These are phyloP conservation scores for Rhytidiadelphus loreus DNA, from an alignment of 225 moss, liverwort and hornwort genomes.

Conservation along the genomic window DNA sequence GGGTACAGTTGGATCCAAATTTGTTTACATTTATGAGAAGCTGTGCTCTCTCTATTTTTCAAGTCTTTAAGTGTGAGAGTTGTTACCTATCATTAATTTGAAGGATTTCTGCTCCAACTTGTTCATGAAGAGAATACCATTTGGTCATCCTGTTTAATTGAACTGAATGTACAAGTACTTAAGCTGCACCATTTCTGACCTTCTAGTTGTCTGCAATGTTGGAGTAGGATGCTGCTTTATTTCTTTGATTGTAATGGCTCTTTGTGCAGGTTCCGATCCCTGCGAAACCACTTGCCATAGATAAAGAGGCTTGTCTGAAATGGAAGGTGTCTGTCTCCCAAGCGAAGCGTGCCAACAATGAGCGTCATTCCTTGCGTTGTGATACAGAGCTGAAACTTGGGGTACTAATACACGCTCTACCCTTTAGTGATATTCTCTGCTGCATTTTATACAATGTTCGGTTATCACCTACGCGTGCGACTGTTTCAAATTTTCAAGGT, in stretches of 20 bases:
- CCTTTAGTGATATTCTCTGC: background rate
- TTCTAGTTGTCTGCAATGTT: background rate
- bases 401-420: slow-evolving; percentile 17
- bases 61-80: background rate
- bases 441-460: background rate
- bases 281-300: slow-evolving; percentile 32
- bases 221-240: background rate
- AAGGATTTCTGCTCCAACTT: background rate
- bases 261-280: slow-evolving; percentile 54
- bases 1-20: background rate
- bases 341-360: slow-evolving; percentile 59
- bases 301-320: slow-evolving; percentile 20
- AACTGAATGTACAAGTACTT: background rate
- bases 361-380: slow-evolving; percentile 76
- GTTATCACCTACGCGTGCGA: background rate
- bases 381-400: slow-evolving; percentile 73
- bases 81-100: background rate
- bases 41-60: background rate
- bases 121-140: background rate
- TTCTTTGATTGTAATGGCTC: background rate
- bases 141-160: background rate
- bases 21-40: background rate
- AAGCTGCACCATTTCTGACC: background rate
- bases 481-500: background rate
- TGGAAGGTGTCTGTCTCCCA: slow-evolving; percentile 38